Evolutionary conservation across 1,139 yeast genomes (phyloP).

Genomic region (Suhomyces bribrorum): DNA sequence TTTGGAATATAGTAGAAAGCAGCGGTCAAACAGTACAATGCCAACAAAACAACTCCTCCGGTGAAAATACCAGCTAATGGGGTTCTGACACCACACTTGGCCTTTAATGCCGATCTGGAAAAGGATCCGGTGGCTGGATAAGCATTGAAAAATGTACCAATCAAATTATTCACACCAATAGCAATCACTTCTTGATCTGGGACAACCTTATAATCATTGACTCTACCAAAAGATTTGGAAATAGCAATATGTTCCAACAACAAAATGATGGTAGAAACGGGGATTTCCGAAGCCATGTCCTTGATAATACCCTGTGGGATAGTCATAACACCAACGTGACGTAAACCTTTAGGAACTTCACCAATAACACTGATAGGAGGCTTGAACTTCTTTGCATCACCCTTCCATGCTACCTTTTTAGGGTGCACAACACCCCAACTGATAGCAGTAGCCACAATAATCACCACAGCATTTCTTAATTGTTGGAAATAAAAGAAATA

Average conservation of each 20-base stretch:
- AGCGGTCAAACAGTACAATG: constrained; percentile 78
- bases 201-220: constrained; percentile 84
- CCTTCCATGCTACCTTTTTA: constrained; percentile 39
- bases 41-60: constrained; percentile 84
- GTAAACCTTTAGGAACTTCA: constrained; percentile 77
- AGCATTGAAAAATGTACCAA: constrained; percentile 90
- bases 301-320: constrained; percentile 62
- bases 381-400: constrained; percentile 32
- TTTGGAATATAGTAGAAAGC: constrained; percentile 90
- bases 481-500: constrained; percentile 71
- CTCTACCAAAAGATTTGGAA: constrained; percentile 88
- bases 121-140: constrained; percentile 97
- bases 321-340: constrained; percentile 71
- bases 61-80: constrained; percentile 92
- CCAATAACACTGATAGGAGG: constrained; percentile 68
- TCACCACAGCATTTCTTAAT: constrained; percentile 77
- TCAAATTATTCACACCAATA: constrained; percentile 85
- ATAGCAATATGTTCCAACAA: constrained; percentile 92
- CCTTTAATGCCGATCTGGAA: constrained; percentile 90
- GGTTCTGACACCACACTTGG: constrained; percentile 94
- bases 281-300: constrained; percentile 73
- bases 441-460: constrained; percentile 74
- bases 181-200: constrained; percentile 96
- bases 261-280: constrained; percentile 80
- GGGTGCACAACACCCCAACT: constrained; percentile 58